Percentiles rank a stretch among this genome's conserved stretches.
Evolutionary conservation across 140 eudicot genomes (phyloP).

Genomic region (Ambrosia hybrid): DNA sequence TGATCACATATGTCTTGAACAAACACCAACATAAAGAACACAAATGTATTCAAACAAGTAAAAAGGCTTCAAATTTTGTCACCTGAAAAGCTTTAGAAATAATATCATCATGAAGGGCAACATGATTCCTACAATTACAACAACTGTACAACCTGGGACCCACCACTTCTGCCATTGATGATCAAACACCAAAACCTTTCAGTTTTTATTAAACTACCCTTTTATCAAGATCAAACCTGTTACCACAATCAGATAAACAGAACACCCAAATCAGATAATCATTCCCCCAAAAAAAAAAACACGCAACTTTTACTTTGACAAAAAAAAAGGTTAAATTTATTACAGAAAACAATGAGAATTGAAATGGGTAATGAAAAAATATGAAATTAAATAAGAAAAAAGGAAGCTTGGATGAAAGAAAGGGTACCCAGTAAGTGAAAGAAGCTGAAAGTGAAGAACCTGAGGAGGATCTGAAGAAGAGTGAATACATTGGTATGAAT

Average conservation of each 20-base stretch:
- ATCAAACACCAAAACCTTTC: constrained; percentile 6
- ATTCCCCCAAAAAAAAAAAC: no score
- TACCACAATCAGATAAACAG: constrained; percentile 13
- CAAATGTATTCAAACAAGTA: background rate
- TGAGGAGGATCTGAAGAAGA: constrained; percentile 31
- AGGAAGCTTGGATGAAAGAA: constrained; percentile 12
- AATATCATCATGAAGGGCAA: constrained; percentile 66
- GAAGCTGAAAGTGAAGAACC: constrained; percentile 36
- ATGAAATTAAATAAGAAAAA: no score
- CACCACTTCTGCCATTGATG: constrained; percentile 54
- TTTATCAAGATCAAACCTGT: constrained; percentile 33
- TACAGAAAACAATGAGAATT: no score
- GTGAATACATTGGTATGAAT: constrained; percentile 14
- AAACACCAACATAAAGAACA: background rate
- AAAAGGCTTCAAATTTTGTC: no score
- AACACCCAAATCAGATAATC: constrained; percentile 21
- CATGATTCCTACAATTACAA: constrained; percentile 64
- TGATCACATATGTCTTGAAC: background rate
- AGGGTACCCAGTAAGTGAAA: constrained; percentile 36
- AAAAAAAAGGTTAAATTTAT: no score
- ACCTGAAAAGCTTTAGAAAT: constrained; percentile 78
- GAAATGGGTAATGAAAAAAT: no score
- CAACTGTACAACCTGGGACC: constrained; percentile 73
- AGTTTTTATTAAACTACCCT: background rate
- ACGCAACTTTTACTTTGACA: no score